Evolutionary conservation across 306 rosid genomes (phyloP), one percentile per base, ranked within the genome.

Genomic region (Pterocarpus santalinus): DNA sequence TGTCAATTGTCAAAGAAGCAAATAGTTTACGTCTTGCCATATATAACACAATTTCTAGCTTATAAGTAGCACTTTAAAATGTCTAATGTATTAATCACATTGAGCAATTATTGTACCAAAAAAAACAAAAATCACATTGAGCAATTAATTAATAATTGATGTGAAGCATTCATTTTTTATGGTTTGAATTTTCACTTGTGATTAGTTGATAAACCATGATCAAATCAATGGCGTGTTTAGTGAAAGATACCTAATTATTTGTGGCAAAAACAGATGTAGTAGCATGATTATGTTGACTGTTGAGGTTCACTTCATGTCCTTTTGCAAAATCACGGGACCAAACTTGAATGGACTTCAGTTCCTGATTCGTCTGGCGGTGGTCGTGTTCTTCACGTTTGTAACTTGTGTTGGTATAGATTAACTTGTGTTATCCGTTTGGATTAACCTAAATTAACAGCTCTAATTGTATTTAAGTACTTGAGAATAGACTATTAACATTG

Each of bases 331-430:
- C 39, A 73, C 9, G 69, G 49, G 63, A 43, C 32, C 67, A 34
- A 15, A 35, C 34, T 53, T 52, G 53, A 72, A 56, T 72, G 64
- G 64, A 35, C 77, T 72, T 55, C 49, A 16, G 28, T 39, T 72
- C 53, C 32, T 2, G 17, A 5, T 56, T 38, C 8, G 6, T 52
- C 3, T 16, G 4, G 39, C 6, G 78, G 83, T 62, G 36, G 36
- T 62, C 9, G 60, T 36, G 22, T 80, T 30, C 84, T 36, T 30
- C 79, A 72, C 73, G 84, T 63, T 38, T 80, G 65, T 80, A 38
- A 41, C 11, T 71, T 32, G 56, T 7, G 68, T 64, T 35, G 38
- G 57, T 32, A 8, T 3, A 12, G 12, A 74, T 41, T 10, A 44
- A 43, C 0, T n/a, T 33, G 5, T 61, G n/a, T 8, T 32, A 56